Percentiles rank a stretch among this genome's conserved stretches.
These are phyloP conservation scores for Coemansia sp. DNA, from an alignment of 371 early-diverging fungal genomes.

Conservation along the genomic window DNA sequence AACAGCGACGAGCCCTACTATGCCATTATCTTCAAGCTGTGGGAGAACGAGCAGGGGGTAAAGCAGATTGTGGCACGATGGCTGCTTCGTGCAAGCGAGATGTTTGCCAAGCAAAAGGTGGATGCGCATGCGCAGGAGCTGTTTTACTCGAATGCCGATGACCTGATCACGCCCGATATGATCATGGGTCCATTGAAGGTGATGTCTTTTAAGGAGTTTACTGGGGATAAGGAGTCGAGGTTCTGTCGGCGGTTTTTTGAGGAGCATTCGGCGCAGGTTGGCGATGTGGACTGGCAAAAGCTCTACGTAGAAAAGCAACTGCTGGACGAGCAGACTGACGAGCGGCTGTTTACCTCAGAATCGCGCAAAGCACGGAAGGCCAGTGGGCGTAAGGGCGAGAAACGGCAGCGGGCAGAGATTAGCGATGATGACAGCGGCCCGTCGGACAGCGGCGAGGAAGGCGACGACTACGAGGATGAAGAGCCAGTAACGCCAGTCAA, in stretches of 20 bases:
- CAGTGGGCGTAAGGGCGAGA: slow-evolving; percentile 13
- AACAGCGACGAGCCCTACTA: slow-evolving; percentile 45
- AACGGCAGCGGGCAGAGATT: slow-evolving; percentile 10
- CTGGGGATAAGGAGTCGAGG: slow-evolving; percentile 5
- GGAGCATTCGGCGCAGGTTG: slow-evolving; percentile 46
- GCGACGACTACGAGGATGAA: not conserved
- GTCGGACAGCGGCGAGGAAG: not conserved
- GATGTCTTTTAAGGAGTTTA: slow-evolving; percentile 34
- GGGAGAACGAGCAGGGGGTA: slow-evolving; percentile 55
- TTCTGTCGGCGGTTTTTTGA: slow-evolving; percentile 50
- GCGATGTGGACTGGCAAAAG: slow-evolving; percentile 45
- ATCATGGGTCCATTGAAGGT: slow-evolving; percentile 51
- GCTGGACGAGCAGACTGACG: slow-evolving; percentile 40
- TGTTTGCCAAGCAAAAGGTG: slow-evolving; percentile 28
- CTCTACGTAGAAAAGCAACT: slow-evolving; percentile 21
- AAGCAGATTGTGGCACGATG: slow-evolving; percentile 53
- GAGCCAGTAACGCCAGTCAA: not conserved
- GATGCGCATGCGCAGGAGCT: slow-evolving; percentile 44
- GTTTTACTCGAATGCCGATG: slow-evolving; percentile 55
- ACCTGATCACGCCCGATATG: slow-evolving; percentile 49
- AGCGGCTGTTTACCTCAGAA: slow-evolving; percentile 40
- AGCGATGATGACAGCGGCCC: slow-evolving; percentile 6
- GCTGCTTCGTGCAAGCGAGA: slow-evolving; percentile 52
- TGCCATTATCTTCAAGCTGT: slow-evolving; percentile 53
- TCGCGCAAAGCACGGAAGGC: slow-evolving; percentile 28